Evolutionary conservation across 495 filamentous ascomycete genomes (phyloP).

Genomic region (Thozetella sp.): DNA sequence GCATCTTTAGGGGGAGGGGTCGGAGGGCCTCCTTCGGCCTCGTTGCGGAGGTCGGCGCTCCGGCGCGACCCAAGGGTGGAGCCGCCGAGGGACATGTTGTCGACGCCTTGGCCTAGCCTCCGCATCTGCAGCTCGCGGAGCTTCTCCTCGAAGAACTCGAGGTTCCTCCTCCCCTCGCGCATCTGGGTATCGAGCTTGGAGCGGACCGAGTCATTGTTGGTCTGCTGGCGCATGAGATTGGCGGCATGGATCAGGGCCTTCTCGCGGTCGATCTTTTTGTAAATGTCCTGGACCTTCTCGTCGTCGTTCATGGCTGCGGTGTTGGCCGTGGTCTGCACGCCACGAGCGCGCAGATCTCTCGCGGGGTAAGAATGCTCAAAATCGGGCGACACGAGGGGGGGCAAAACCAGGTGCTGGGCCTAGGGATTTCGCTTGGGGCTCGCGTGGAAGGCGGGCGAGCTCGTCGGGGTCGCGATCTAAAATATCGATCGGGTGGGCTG

Average conservation of each 20-base stretch:
- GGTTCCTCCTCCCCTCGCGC: constrained; percentile 87
- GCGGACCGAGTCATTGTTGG: constrained; percentile 86
- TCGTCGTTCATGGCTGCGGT: constrained; percentile 67
- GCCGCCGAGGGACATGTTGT: constrained; percentile 59
- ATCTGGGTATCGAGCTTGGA: constrained; percentile 89
- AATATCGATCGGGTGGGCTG: background rate
- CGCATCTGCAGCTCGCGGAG: constrained; percentile 87
- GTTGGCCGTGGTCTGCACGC: constrained; percentile 40
- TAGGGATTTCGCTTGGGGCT: background rate
- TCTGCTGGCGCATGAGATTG: constrained; percentile 91
- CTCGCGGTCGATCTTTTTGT: constrained; percentile 97
- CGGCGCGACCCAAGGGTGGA: constrained; percentile 32
- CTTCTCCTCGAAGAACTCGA: constrained; percentile 90
- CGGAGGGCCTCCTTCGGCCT: constrained; percentile 51
- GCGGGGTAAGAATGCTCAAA: constrained; percentile 16
- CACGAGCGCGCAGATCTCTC: constrained; percentile 22
- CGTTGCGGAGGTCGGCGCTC: constrained; percentile 32
- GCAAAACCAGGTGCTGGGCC: background rate
- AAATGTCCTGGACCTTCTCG: constrained; percentile 82
- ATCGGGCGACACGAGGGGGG: constrained; percentile 6
- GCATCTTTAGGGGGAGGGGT: constrained; percentile 69
- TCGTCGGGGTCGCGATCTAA: constrained; percentile 5
- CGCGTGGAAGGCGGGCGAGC: constrained; percentile 6
- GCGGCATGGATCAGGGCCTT: constrained; percentile 94
- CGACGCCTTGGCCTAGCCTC: constrained; percentile 64